Evolutionary conservation across 2,329 filamentous ascomycete species (phyloP).

Genomic region (Ophiostoma pallidulum): DNA sequence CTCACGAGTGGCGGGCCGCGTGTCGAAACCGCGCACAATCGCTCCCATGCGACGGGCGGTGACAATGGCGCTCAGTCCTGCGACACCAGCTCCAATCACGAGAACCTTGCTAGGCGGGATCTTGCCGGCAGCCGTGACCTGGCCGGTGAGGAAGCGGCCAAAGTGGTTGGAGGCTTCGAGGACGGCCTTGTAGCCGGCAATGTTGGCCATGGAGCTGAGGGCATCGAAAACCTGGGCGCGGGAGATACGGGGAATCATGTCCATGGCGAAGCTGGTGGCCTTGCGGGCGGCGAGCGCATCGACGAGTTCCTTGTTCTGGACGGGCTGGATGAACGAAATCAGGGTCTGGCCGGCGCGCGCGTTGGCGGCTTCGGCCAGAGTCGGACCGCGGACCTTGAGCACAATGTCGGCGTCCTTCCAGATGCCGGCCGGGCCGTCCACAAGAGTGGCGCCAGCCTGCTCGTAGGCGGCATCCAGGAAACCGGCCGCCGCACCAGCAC

Average conservation of each 20-base stretch:
- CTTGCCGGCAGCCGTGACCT: slow-evolving; percentile 82
- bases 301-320: slow-evolving; percentile 68
- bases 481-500: slow-evolving; percentile 68
- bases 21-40: slow-evolving; percentile 85
- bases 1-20: slow-evolving; percentile 75
- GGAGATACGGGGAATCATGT: slow-evolving; percentile 84
- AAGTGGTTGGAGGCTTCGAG: slow-evolving; percentile 84
- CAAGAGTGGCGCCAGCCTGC: slow-evolving; percentile 67
- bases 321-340: slow-evolving; percentile 75
- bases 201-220: slow-evolving; percentile 87
- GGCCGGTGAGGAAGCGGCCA: slow-evolving; percentile 78
- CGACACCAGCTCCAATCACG: slow-evolving; percentile 83
- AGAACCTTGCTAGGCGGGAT: slow-evolving; percentile 86
- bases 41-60: slow-evolving; percentile 79
- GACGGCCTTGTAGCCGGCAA: slow-evolving; percentile 87
- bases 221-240: slow-evolving; percentile 83
- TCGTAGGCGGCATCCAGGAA: slow-evolving; percentile 71
- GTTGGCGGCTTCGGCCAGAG: slow-evolving; percentile 56
- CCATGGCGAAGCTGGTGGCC: slow-evolving; percentile 79
- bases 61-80: slow-evolving; percentile 78
- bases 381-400: slow-evolving; percentile 73
- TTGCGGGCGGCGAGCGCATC: slow-evolving; percentile 61
- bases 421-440: slow-evolving; percentile 53
- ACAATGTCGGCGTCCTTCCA: slow-evolving; percentile 71
- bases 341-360: slow-evolving; percentile 63